Percentiles rank a stretch among this genome's conserved stretches.
These are phyloP conservation scores for Hypoxylon fragiforme DNA, from an alignment of 495 filamentous ascomycete species.

Conservation along the genomic window DNA sequence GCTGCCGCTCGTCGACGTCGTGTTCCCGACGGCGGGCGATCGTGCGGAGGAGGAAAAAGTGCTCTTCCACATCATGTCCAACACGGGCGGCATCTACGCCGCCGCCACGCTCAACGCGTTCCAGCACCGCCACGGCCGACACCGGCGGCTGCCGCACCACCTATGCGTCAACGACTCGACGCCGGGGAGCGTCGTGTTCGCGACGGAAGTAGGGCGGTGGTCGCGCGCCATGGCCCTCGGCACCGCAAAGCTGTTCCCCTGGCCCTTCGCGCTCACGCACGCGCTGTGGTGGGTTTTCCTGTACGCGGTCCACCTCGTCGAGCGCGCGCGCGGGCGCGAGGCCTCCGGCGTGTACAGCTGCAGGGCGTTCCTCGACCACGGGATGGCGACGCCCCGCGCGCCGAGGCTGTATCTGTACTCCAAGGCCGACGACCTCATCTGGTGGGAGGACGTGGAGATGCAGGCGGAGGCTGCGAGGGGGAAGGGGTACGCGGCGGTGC, in stretches of 20 bases:
- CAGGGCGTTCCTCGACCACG: slow-evolving; percentile 41
- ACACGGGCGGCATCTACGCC: slow-evolving; percentile 27
- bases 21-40: slow-evolving; percentile 44
- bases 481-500: slow-evolving; percentile 46
- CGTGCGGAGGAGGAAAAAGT: slow-evolving; percentile 32
- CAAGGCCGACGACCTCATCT: slow-evolving; percentile 58
- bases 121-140: slow-evolving; percentile 36
- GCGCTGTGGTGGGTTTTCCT: slow-evolving; percentile 47
- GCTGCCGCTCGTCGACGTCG: slow-evolving; percentile 52
- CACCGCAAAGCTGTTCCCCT: slow-evolving; percentile 42
- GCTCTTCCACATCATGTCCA: slow-evolving; percentile 41
- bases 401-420: slow-evolving; percentile 55
- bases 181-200: slow-evolving; percentile 52
- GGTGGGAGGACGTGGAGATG: slow-evolving; percentile 55
- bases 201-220: slow-evolving; percentile 53
- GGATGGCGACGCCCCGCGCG: slow-evolving; percentile 32
- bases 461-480: slow-evolving; percentile 50
- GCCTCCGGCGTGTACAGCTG: slow-evolving; percentile 42
- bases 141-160: slow-evolving; percentile 48
- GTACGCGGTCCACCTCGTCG: slow-evolving; percentile 33
- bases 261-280: slow-evolving; percentile 49
- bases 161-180: slow-evolving; percentile 57
- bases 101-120: slow-evolving; percentile 53
- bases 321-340: slow-evolving; percentile 38
- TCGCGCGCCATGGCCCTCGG: slow-evolving; percentile 57